These are phyloP conservation scores for Colletotrichum gloeosporioides DNA, from an alignment of 2,329 filamentous ascomycete genomes.

Conservation along the genomic window DNA sequence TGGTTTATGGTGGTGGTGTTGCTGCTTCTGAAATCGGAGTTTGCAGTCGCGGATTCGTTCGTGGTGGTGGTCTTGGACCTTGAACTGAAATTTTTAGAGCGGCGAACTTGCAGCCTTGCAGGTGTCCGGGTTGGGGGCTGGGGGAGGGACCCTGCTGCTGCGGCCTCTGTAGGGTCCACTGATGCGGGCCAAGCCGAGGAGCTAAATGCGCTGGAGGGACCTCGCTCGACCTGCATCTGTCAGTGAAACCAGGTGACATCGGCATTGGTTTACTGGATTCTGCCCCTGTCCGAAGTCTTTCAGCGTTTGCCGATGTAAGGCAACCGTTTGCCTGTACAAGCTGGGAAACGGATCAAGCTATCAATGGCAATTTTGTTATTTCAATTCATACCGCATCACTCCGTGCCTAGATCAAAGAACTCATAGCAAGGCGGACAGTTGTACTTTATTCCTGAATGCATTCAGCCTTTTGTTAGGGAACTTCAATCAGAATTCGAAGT, in stretches of 20 bases:
- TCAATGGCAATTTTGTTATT: background rate
- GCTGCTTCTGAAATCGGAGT: background rate
- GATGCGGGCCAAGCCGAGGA: conserved; percentile 19
- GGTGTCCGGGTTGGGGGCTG: background rate
- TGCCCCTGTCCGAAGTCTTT: background rate
- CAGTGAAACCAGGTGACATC: background rate
- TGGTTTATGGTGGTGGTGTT: conserved; percentile 1
- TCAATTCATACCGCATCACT: background rate
- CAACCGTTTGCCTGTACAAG: background rate
- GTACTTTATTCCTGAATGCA: background rate
- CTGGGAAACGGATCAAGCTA: background rate
- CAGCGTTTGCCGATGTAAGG: background rate
- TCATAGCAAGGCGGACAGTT: background rate
- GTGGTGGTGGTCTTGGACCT: conserved; percentile 3
- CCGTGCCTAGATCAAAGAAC: background rate
- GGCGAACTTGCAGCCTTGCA: conserved; percentile 11
- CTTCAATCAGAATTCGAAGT: background rate
- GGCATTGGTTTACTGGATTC: background rate
- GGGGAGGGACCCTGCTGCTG: conserved; percentile 1
- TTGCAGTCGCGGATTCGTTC: background rate
- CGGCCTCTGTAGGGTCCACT: conserved; percentile 19
- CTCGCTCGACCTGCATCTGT: background rate
- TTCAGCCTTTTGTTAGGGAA: background rate
- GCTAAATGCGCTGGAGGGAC: conserved; percentile 16
- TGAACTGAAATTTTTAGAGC: conserved; percentile 8